Base-by-base conservation (phyloP, 768 basidiomycete species). In the Lactarius evosmus region DNA sequence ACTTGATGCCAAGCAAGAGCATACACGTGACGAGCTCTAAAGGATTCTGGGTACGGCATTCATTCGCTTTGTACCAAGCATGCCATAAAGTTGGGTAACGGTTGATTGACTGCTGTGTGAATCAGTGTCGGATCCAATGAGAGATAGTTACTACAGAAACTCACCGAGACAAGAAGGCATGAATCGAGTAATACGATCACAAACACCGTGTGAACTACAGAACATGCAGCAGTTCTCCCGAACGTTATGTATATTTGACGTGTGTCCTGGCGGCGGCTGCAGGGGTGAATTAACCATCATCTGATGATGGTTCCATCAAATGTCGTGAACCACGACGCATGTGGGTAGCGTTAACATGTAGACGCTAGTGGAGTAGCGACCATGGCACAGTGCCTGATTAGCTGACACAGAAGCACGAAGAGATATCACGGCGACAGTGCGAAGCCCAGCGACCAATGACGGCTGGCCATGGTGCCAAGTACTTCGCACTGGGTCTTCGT, bases 21-120 rank as follows among this genome's bases (percentile, higher is more conserved):
- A 46, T 34, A 9, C 29, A 27, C 61, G 17, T 12, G 65, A 66
- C 41, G 65, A 66, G 22, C 41, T 66, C 19, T 66, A 62, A 63
- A 52, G n/a, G 38, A 40, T 5, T 19, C 27, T 3, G 17, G 36
- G 29, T 2, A 46, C 22, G 12, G 25, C 38, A 38, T 17, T 38
- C 4, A 38, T 38, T 16, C 14, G 2, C 6, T 53, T 53, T 17
- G 29, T 53, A 53, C 7, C 5, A 29, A 33, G 12, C 19, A 12
- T 30, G 30, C 32, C n/a, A 22, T 53, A 53, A 32, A 33, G 52
- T 32, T 33, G 27, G 7, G 50, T 19, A 29, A 27, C 8, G 38
- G 8, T 9, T 25, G 46, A 46, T 46, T 25, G 44, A 46, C 0
- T 46, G 14, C 12, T 4, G 12, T 49, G 22, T 46, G 22, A 25